Conservation (phyloP, 2,329 filamentous ascomycete species). For the Aspergillus vadensis region DNA sequence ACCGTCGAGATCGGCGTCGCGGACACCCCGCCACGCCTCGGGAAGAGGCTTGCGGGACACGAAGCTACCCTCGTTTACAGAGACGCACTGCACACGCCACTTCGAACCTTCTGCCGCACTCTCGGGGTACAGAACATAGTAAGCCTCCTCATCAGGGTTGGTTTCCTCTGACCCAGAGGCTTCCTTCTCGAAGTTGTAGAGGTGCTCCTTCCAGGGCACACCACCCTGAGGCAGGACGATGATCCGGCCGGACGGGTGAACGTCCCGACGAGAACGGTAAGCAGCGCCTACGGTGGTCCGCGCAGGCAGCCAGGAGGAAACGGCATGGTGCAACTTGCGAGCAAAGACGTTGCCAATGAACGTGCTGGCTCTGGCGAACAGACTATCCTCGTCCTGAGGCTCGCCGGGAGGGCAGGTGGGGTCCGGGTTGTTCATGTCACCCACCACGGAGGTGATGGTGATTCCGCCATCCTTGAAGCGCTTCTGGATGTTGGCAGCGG, state of each 20-base stretch:
- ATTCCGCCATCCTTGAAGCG: constrained; percentile 82
- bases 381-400: constrained; percentile 77
- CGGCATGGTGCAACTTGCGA: constrained; percentile 75
- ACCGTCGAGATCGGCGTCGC: constrained; percentile 80
- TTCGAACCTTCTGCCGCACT: constrained; percentile 72
- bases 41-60: constrained; percentile 88
- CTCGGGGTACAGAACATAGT: constrained; percentile 93
- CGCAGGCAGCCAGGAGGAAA: constrained; percentile 81
- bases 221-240: constrained; percentile 77
- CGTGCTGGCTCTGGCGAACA: constrained; percentile 73
- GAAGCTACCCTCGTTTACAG: constrained; percentile 80
- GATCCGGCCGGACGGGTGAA: constrained; percentile 74
- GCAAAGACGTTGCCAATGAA: constrained; percentile 91
- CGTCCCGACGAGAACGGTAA: constrained; percentile 67
- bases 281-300: constrained; percentile 75
- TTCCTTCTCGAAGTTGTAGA: constrained; percentile 80
- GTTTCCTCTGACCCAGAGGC: constrained; percentile 36
- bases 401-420: constrained; percentile 51
- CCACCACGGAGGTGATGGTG: constrained; percentile 80
- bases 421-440: constrained; percentile 71
- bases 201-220: constrained; percentile 92
- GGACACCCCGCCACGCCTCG: constrained; percentile 86
- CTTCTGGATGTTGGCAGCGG: constrained; percentile 73
- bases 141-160: constrained; percentile 58
- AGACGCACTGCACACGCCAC: constrained; percentile 95